Evolutionary conservation across 768 basidiomycete species (phyloP).

Genomic region (Termitomyces bulborhizus): DNA sequence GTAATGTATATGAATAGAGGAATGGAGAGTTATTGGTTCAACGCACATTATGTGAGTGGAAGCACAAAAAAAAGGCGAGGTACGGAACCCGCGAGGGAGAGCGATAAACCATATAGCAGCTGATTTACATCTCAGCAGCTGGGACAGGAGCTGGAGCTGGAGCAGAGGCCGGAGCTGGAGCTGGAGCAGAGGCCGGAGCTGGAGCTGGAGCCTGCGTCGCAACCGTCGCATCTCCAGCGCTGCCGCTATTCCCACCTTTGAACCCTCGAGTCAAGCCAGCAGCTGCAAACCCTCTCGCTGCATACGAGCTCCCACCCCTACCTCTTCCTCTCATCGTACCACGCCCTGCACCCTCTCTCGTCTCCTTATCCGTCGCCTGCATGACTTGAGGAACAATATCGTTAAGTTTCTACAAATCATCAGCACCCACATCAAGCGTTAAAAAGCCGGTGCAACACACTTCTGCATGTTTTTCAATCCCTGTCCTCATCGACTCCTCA

Average conservation of each 20-base stretch:
- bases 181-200: not conserved
- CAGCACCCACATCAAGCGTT: constrained; percentile 5
- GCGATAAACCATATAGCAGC: not conserved
- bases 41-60: not conserved
- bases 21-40: not conserved
- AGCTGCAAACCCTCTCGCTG: constrained; percentile 59
- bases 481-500: constrained; percentile 79
- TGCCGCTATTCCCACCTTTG: constrained; percentile 3
- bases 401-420: constrained; percentile 52
- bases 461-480: constrained; percentile 67
- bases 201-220: not conserved
- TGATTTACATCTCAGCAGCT: not conserved
- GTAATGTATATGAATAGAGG: not conserved
- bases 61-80: not conserved
- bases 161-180: not conserved
- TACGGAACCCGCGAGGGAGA: not conserved
- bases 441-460: constrained; percentile 32
- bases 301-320: constrained; percentile 53
- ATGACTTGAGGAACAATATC: constrained; percentile 62
- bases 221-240: constrained; percentile 5
- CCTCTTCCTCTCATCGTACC: constrained; percentile 40
- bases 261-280: constrained; percentile 54
- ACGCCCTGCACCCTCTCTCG: constrained; percentile 17
- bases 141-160: not conserved
- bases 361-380: constrained; percentile 58